These are phyloP conservation scores for Gossypium sturtianum DNA, from an alignment of 345 rosid genomes.

Conservation along the genomic window DNA sequence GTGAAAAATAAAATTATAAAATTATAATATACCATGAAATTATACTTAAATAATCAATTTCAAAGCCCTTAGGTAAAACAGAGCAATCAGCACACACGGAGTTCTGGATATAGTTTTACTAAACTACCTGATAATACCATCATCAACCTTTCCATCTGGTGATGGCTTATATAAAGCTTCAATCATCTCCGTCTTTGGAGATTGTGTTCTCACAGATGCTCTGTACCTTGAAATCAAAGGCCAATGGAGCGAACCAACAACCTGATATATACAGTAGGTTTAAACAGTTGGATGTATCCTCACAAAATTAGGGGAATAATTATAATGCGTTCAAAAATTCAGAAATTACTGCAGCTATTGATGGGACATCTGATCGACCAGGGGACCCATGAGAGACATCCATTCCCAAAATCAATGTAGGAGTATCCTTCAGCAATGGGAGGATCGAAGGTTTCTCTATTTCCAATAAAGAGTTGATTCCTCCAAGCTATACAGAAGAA, in stretches of 20 bases:
- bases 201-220: conserved; percentile 85
- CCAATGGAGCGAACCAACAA: conserved; percentile 82
- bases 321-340: background rate
- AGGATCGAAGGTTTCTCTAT: conserved; percentile 43
- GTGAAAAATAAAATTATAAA: background rate
- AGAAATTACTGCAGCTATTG: conserved; percentile 66
- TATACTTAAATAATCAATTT: background rate
- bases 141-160: conserved; percentile 45
- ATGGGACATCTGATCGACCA: conserved; percentile 68
- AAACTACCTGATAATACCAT: conserved; percentile 76
- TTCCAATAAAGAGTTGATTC: conserved; percentile 81
- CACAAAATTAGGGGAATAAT: background rate
- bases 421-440: conserved; percentile 57
- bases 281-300: conserved; percentile 1
- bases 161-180: conserved; percentile 75
- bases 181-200: conserved; percentile 78
- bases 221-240: conserved; percentile 80
- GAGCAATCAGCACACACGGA: background rate
- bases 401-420: conserved; percentile 93
- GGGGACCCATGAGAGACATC: conserved; percentile 96
- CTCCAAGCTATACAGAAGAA: conserved; percentile 62
- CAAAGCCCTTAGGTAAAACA: background rate
- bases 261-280: conserved; percentile 39
- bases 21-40: background rate
- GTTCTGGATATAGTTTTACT: background rate